phyloP scores from a whole-genome alignment of 2,329 filamentous ascomycete genomes.

The Penicillium sp. region DNA sequence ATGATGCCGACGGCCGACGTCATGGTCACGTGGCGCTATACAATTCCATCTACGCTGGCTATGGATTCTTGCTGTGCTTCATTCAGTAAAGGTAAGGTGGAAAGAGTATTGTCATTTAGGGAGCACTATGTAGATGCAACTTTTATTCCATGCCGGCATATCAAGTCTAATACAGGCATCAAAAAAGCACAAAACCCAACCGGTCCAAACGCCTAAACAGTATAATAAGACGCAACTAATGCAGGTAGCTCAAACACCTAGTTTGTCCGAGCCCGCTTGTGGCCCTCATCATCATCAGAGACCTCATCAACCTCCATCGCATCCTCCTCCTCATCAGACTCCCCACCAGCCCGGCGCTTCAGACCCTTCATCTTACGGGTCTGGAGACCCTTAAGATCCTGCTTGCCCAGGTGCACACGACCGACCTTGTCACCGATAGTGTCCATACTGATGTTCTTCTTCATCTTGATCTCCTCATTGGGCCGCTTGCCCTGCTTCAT shows the following conservation, averaged over 20 bases:
- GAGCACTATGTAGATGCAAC: neutral
- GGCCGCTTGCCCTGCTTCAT: constrained; percentile 76
- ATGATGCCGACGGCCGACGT: constrained; percentile 29
- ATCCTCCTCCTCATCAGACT: constrained; percentile 50
- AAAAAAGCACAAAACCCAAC: constrained; percentile 25
- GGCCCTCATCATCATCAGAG: constrained; percentile 36
- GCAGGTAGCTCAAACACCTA: constrained; percentile 22
- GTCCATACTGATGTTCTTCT: constrained; percentile 96
- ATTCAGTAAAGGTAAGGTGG: neutral
- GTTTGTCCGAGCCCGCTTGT: constrained; percentile 34
- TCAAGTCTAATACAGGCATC: constrained; percentile 18
- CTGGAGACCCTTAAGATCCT: constrained; percentile 83
- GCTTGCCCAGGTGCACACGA: constrained; percentile 83
- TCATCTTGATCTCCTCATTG: constrained; percentile 58
- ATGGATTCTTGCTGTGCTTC: too few relatives aligned
- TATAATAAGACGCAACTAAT: constrained; percentile 18
- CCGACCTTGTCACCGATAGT: constrained; percentile 94
- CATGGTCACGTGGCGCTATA: constrained; percentile 33
- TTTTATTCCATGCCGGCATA: constrained; percentile 24
- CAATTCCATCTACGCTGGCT: too few relatives aligned
- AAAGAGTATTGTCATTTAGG: neutral
- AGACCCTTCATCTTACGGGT: constrained; percentile 99
- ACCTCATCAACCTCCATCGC: constrained; percentile 48
- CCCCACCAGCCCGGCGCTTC: constrained; percentile 72
- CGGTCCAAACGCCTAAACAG: constrained; percentile 27